These are phyloP conservation scores for Nitzschia putrida DNA, from an alignment of 108 stramenopile genomes.

Conservation along the genomic window DNA sequence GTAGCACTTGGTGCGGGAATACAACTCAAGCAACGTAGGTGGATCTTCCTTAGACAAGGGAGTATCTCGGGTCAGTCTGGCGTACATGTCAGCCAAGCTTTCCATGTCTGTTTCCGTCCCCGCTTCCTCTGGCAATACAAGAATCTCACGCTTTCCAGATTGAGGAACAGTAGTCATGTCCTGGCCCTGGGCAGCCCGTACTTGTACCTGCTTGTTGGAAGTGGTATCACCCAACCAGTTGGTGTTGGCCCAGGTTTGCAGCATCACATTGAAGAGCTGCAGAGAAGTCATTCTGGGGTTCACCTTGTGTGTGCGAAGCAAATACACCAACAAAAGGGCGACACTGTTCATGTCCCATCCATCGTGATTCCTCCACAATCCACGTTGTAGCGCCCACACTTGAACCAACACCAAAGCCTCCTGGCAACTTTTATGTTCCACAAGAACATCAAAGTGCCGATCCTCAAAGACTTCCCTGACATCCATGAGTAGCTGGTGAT, in stretches of 20 bases:
- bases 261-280: slow-evolving; percentile 73
- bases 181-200: slow-evolving; percentile 23
- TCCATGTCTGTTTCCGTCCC: slow-evolving; percentile 47
- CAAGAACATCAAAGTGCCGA: slow-evolving; percentile 30
- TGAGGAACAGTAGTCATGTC: neutral
- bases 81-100: slow-evolving; percentile 55
- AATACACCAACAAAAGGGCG: slow-evolving; percentile 58
- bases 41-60: slow-evolving; percentile 41
- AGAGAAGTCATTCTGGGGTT: slow-evolving; percentile 69
- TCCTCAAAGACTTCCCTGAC: slow-evolving; percentile 46
- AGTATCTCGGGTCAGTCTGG: slow-evolving; percentile 39
- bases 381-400: slow-evolving; percentile 82
- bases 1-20: slow-evolving; percentile 33
- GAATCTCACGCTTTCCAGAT: slow-evolving; percentile 37
- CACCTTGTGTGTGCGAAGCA: slow-evolving; percentile 68
- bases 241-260: slow-evolving; percentile 72
- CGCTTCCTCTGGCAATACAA: slow-evolving; percentile 62
- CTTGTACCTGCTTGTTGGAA: neutral
- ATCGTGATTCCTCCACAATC: slow-evolving; percentile 78
- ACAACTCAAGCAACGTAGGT: slow-evolving; percentile 61
- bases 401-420: slow-evolving; percentile 67
- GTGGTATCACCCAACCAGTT: slow-evolving; percentile 70
- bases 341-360: slow-evolving; percentile 63
- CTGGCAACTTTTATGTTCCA: slow-evolving; percentile 40
- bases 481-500: slow-evolving; percentile 61